These are phyloP conservation scores for Paragyromitra xinjiangensis DNA, from an alignment of 495 filamentous ascomycete genomes.

Conservation along the genomic window DNA sequence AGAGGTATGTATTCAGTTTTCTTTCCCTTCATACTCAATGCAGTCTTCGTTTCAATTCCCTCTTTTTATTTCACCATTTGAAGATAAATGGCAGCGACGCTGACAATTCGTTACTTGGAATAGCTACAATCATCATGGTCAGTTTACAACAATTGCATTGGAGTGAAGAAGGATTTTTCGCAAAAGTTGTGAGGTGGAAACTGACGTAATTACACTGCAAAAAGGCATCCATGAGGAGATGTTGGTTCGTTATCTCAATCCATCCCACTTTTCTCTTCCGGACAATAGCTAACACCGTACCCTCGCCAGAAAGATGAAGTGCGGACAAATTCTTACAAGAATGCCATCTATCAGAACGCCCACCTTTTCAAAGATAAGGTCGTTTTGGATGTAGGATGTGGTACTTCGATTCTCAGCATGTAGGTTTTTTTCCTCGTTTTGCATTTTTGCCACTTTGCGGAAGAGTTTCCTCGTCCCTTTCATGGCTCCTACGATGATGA, in stretches of 20 bases:
- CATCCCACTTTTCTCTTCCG: not conserved
- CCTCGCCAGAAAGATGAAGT: slow-evolving; percentile 78
- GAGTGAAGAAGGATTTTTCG: slow-evolving; percentile 12
- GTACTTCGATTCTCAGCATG: slow-evolving; percentile 89
- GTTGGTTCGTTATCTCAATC: slow-evolving; percentile 52
- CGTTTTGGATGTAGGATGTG: slow-evolving; percentile 97
- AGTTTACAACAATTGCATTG: slow-evolving; percentile 43
- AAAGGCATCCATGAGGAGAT: slow-evolving; percentile 58
- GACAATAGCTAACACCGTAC: slow-evolving; percentile 42
- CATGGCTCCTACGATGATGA: slow-evolving; percentile 38
- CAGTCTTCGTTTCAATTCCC: not conserved
- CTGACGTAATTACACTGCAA: slow-evolving; percentile 48
- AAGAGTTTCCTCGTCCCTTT: slow-evolving; percentile 4
- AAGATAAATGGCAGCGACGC: not conserved
- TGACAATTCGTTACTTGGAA: slow-evolving; percentile 19
- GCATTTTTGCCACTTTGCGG: not conserved
- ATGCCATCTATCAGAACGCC: slow-evolving; percentile 94
- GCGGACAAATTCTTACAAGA: slow-evolving; percentile 91
- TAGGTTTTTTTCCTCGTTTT: slow-evolving; percentile 60
- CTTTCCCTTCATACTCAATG: not conserved
- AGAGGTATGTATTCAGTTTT: slow-evolving; percentile 50
- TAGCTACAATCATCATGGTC: slow-evolving; percentile 59
- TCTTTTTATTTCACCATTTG: not conserved
- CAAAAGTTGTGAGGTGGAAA: slow-evolving; percentile 41
- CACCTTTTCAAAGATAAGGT: slow-evolving; percentile 97